A percentile compares a stretch with the other conserved stretches of the same genome.
These are phyloP conservation scores for Peronospora tabacina DNA, from an alignment of 352 stramenopile species.

Conservation along the genomic window DNA sequence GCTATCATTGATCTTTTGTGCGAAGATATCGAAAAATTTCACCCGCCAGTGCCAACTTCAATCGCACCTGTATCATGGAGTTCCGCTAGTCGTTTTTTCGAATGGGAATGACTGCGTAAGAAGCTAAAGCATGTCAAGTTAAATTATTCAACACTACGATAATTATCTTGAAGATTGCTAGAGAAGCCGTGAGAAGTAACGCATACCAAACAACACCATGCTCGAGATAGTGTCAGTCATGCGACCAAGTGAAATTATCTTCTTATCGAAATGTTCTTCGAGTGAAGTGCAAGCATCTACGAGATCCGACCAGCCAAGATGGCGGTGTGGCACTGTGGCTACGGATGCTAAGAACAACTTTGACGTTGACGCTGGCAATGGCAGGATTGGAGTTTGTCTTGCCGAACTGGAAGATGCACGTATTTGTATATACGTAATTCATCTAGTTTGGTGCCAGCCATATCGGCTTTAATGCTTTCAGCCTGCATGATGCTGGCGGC, in stretches of 20 bases:
- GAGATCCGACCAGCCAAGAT: constrained; percentile 10
- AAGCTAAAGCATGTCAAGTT: constrained; percentile 25
- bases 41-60: constrained; percentile 27
- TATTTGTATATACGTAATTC: constrained; percentile 43
- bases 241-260: neutral
- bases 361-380: constrained; percentile 33
- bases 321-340: constrained; percentile 34
- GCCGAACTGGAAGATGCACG: constrained; percentile 55
- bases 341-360: constrained; percentile 41
- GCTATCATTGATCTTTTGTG: constrained; percentile 48
- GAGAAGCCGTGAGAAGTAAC: neutral
- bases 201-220: neutral
- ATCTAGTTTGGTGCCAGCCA: constrained; percentile 32
- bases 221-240: neutral
- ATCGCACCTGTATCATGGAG: constrained; percentile 17
- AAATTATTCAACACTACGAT: constrained; percentile 25
- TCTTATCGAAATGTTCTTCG: too few relatives aligned
- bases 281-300: constrained; percentile 1
- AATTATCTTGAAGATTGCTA: neutral
- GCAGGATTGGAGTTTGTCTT: constrained; percentile 31
- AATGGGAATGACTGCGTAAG: constrained; percentile 46
- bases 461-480: constrained; percentile 29
- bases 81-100: constrained; percentile 30
- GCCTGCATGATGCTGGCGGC: constrained; percentile 14
- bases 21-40: constrained; percentile 58